Base-by-base conservation (phyloP, 2,329 filamentous ascomycete species). In the Neonectria faginata region DNA sequence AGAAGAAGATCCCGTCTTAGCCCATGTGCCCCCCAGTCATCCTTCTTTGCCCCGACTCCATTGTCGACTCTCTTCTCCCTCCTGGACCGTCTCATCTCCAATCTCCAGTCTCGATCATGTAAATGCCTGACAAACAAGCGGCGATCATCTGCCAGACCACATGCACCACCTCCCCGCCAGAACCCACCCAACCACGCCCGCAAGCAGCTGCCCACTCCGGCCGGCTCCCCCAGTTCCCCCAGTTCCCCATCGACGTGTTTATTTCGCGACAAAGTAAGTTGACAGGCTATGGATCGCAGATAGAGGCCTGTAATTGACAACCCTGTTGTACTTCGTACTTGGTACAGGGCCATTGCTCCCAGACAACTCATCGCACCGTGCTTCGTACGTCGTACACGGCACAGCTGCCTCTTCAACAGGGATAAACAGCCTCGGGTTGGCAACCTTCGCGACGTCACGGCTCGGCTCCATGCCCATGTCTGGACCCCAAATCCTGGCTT, bases 121-220 rank as follows among this genome's bases (percentile, higher is more conserved):
- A 55, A 54, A 63, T 59, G 50, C 33, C 45, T 57, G 60, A 57
- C 60, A 33, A 63, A 58, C 29, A 54, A 22, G 48, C 41, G 55
- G 55, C 50, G 60, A 63, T 63, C 60, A 57, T 57, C 60, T 31
- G 42, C 50, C 47, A 36, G 36, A 56, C n/a, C 55, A 45, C 57
- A 59, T 63, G 50, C 55, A 56, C 57, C 47, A 54, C 29, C n/a
- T 39, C 29, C 29, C 29, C 27, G 48, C 36, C 33, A 47, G 44
- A 60, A 7, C 41, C 47, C 52, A 55, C 42, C 54, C 55, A 63
- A 63, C 61, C 55, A 59, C 56, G 18, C 44, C 33, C 42, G 56
- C 50, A 42, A 58, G 50, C 29, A 29, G 27, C 44, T 63, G 50
- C 51, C 60, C 60, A 63, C 61, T 51, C 44, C 51, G 44, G 44